Percentiles rank a stretch among this genome's conserved stretches.
phyloP scores from a whole-genome alignment of 1,284 basidiomycete species.

The Marasmius fiardii region DNA sequence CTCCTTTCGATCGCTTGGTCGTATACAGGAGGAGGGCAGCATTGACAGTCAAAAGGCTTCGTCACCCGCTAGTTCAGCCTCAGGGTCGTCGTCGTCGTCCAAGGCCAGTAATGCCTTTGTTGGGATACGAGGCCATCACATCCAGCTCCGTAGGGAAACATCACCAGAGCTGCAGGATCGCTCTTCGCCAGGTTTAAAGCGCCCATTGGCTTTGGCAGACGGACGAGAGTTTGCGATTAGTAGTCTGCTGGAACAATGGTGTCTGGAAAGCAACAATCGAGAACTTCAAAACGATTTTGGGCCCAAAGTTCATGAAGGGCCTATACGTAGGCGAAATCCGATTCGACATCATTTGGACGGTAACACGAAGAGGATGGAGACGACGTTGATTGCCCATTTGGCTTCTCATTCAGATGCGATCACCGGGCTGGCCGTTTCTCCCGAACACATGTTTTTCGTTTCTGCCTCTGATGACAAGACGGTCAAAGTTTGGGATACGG shows the following conservation, averaged over 20 bases:
- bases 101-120: constrained; percentile 73
- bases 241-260: constrained; percentile 85
- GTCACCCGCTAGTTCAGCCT: constrained; percentile 76
- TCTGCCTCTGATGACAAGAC: constrained; percentile 85
- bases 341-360: constrained; percentile 65
- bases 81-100: constrained; percentile 81
- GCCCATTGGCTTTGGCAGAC: constrained; percentile 45
- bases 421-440: constrained; percentile 82
- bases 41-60: constrained; percentile 77
- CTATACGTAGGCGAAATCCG: constrained; percentile 70
- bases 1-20: constrained; percentile 53
- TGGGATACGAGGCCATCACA: constrained; percentile 71
- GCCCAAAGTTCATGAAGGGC: constrained; percentile 77
- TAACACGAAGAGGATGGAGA: constrained; percentile 57
- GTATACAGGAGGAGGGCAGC: constrained; percentile 63
- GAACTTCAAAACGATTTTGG: constrained; percentile 89
- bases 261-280: constrained; percentile 80
- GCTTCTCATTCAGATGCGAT: constrained; percentile 80
- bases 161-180: constrained; percentile 67
- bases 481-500: constrained; percentile 63
- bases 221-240: constrained; percentile 85
- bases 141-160: constrained; percentile 55
- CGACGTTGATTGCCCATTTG: constrained; percentile 80
- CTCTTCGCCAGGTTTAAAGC: constrained; percentile 69
- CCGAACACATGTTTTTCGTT: constrained; percentile 94